Conservation (phyloP, 2,329 filamentous ascomycete species). For the Colletotrichum australisinense region DNA sequence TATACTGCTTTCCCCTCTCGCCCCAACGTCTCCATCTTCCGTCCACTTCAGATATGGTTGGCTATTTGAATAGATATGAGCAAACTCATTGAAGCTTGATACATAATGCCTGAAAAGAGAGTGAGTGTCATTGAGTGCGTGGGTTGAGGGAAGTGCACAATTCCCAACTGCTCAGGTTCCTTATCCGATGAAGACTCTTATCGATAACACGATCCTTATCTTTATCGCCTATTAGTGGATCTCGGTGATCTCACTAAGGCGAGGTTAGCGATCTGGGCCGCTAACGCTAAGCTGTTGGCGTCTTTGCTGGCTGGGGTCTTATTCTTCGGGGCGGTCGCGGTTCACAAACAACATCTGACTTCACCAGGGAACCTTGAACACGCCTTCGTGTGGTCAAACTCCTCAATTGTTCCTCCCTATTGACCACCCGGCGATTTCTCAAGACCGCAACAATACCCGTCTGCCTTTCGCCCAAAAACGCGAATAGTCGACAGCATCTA, state of each 20-base stretch:
- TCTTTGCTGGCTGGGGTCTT: background rate
- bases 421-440: background rate
- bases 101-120: too few species aligned
- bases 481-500: background rate
- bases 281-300: slow-evolving; percentile 17
- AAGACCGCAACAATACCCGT: background rate
- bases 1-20: too few species aligned
- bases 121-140: too few species aligned
- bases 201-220: background rate
- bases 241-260: slow-evolving; percentile 18
- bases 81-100: too few species aligned
- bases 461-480: background rate
- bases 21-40: too few species aligned
- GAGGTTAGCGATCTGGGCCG: background rate
- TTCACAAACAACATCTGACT: slow-evolving; percentile 35
- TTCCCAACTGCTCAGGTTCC: background rate
- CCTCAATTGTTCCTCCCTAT: background rate
- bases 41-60: too few species aligned
- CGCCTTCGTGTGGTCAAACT: slow-evolving; percentile 1
- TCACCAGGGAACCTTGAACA: slow-evolving; percentile 10
- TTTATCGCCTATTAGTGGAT: background rate
- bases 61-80: too few species aligned
- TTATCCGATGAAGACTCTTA: background rate
- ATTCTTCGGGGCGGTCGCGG: slow-evolving; percentile 25
- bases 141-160: background rate